Conservation (phyloP, 2,329 filamentous ascomycete species). For the Cladosporium colombiae region DNA sequence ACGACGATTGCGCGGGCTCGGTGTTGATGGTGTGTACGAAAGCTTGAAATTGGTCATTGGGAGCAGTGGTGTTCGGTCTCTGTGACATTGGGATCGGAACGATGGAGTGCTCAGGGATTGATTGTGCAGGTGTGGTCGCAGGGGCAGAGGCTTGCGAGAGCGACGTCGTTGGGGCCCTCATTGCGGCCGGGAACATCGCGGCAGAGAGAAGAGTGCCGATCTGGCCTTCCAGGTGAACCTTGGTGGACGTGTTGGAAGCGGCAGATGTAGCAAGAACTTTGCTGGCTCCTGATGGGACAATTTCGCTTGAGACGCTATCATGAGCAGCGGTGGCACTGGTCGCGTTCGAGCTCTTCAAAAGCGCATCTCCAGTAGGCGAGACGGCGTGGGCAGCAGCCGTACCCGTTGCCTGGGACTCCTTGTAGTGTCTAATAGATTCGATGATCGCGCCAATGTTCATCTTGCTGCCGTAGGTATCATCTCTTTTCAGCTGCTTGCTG, state of each 20-base stretch:
- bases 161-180: constrained; percentile 1
- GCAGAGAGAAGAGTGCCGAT: constrained; percentile 11
- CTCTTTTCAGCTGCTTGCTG: not conserved
- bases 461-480: not conserved
- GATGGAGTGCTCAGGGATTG: not conserved
- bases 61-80: constrained; percentile 9
- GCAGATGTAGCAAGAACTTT: not conserved
- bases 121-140: not conserved
- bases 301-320: not conserved
- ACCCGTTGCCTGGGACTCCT: not conserved
- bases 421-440: not conserved
- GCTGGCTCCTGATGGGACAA: not conserved
- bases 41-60: not conserved
- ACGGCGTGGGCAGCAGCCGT: not conserved
- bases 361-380: not conserved
- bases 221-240: not conserved
- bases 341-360: not conserved
- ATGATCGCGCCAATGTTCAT: not conserved
- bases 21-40: constrained; percentile 17
- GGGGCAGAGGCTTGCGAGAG: not conserved
- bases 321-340: not conserved
- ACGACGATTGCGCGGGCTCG: not conserved
- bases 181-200: constrained; percentile 12
- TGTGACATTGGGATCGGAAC: constrained; percentile 5
- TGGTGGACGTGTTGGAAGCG: not conserved